Base-by-base conservation (phyloP, 257 asterid genomes). In the Solanum sejunctum region DNA sequence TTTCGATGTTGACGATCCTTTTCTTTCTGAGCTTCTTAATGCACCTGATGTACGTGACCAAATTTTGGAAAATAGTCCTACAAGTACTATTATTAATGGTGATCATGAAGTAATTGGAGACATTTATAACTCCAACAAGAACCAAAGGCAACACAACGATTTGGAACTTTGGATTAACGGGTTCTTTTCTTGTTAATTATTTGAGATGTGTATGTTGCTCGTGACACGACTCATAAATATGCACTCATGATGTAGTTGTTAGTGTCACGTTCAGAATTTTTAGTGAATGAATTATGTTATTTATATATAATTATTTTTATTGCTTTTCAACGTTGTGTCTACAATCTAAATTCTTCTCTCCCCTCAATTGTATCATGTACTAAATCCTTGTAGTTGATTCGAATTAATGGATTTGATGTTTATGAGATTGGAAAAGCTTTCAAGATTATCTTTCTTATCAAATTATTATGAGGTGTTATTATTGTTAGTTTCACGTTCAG, bases 31-130 rank as follows among this genome's bases (percentile, higher is more conserved):
- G 45, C 82, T 77, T 51, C 82, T 77, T 8, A 75, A 49, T 13
- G 61, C 43, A 75, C 60, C 82, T 77, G 82, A 73, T 47, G n/a
- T 73, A 73, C 39, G 81, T 73, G 81, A 73, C 51, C 77, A 69
- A 47, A 73, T 45, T 51, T 47, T 73, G 58, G 81, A 75, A 52
- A 75, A 75, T 75, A 61, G 69, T 21, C 51, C 82, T 7, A 49
- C 21, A 36, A 67, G 23, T 75, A 75, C 23, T 75, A 10, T 71
- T 41, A 55, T 9, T 23, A 26, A 12, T 71, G 32, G 55, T 67
- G 49, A 67, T 52, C 57, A 52, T 8, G 47, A 32, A 66, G 11
- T 71, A 66, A 11, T 71, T 72, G 80, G 80, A 23, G 61, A 23
- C 7, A 21, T 12, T 61, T 23, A 36, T 9, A 51, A 26, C 26